Percentiles rank a stretch among this genome's conserved stretches.
These are phyloP conservation scores for Zasmidium cellare DNA, from an alignment of 2,329 filamentous ascomycete genomes.

Conservation along the genomic window DNA sequence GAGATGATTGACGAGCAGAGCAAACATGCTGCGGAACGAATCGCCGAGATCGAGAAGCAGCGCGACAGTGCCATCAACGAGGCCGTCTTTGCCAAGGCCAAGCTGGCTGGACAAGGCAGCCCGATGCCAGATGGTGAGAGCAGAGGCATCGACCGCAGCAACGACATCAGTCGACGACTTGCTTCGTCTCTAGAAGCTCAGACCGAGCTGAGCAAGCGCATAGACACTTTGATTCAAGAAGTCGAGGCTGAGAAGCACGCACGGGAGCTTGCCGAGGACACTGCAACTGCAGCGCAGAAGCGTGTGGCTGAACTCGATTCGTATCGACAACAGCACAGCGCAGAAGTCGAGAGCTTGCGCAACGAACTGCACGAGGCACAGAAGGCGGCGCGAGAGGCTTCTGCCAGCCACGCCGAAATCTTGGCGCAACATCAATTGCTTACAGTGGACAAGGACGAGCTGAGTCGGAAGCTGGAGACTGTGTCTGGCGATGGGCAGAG, in stretches of 20 bases:
- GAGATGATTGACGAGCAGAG: slow-evolving; percentile 86
- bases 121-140: slow-evolving; percentile 54
- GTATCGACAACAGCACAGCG: slow-evolving; percentile 78
- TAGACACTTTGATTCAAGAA: slow-evolving; percentile 69
- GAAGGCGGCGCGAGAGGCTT: slow-evolving; percentile 75
- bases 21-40: slow-evolving; percentile 78
- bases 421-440: slow-evolving; percentile 72
- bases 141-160: slow-evolving; percentile 62
- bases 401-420: slow-evolving; percentile 74
- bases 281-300: slow-evolving; percentile 75
- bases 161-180: slow-evolving; percentile 78
- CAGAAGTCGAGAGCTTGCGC: slow-evolving; percentile 82
- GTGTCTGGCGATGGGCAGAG: slow-evolving; percentile 67
- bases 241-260: slow-evolving; percentile 79
- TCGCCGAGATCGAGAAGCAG: slow-evolving; percentile 93
- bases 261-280: slow-evolving; percentile 84
- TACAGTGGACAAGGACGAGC: slow-evolving; percentile 81
- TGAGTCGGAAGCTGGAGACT: slow-evolving; percentile 68
- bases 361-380: slow-evolving; percentile 81
- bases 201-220: slow-evolving; percentile 73
- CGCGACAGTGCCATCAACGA: slow-evolving; percentile 92
- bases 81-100: slow-evolving; percentile 92
- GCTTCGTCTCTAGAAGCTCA: slow-evolving; percentile 78
- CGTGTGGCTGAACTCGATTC: slow-evolving; percentile 81
- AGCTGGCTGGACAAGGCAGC: slow-evolving; percentile 73